A percentile compares a stretch with the other conserved stretches of the same genome.
These are phyloP conservation scores for Colletotrichum sublineola DNA, from an alignment of 2,329 filamentous ascomycete genomes.

Conservation along the genomic window DNA sequence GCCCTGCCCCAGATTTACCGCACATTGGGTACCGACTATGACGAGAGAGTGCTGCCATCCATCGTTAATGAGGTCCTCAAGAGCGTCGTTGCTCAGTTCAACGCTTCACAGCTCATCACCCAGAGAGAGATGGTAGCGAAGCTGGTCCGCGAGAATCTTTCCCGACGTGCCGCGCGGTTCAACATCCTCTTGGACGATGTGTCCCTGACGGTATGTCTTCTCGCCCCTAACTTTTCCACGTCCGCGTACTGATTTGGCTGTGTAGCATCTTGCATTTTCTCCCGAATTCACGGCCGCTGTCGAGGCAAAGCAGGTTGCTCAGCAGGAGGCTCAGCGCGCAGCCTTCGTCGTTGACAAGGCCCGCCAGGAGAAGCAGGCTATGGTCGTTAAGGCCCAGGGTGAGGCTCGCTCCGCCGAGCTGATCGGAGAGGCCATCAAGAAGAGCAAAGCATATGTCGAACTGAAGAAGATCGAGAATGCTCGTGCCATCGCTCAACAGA, in stretches of 20 bases:
- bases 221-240: too few species aligned
- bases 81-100: conserved; percentile 99
- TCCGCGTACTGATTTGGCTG: conserved; percentile 45
- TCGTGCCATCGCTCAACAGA: conserved; percentile 84
- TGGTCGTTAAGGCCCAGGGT: conserved; percentile 98
- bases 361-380: conserved; percentile 98
- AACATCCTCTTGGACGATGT: conserved; percentile 99
- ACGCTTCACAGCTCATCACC: conserved; percentile 97
- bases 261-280: conserved; percentile 78
- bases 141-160: conserved; percentile 92
- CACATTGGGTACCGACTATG: conserved; percentile 94
- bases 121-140: conserved; percentile 97
- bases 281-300: conserved; percentile 81
- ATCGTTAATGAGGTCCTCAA: conserved; percentile 99
- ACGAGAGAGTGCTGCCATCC: conserved; percentile 94
- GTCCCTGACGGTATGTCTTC: conserved; percentile 82
- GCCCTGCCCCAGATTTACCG: conserved; percentile 97
- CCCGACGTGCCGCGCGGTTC: conserved; percentile 91
- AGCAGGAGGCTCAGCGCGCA: conserved; percentile 95
- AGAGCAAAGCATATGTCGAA: conserved; percentile 96
- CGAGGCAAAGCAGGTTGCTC: conserved; percentile 80
- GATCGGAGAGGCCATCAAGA: conserved; percentile 99
- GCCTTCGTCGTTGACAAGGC: conserved; percentile 99
- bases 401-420: conserved; percentile 97
- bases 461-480: conserved; percentile 99